Evolutionary conservation across 176 grass and related monocot genomes (phyloP).

Genomic region (Oryza nivara): DNA sequence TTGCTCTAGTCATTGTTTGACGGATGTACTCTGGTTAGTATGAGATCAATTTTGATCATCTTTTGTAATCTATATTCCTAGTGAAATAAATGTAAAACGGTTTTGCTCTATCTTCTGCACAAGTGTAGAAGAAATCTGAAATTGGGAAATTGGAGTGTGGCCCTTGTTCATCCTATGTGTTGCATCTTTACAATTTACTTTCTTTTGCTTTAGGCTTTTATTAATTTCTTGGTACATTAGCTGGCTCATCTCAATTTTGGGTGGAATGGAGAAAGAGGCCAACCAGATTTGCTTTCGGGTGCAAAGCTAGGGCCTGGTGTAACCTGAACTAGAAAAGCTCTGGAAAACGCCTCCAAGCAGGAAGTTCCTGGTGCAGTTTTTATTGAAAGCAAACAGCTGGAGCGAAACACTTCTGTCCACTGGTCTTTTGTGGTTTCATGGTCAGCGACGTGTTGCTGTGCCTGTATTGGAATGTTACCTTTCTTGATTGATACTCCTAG

Average conservation of each 20-base stretch:
- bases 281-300: neutral
- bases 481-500: neutral
- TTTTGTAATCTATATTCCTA: conserved; percentile 32
- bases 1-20: conserved; percentile 2
- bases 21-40: conserved; percentile 17
- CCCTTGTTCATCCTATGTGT: neutral
- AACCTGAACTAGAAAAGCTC: neutral
- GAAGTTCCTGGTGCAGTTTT: neutral
- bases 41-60: conserved; percentile 34
- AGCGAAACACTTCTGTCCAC: neutral
- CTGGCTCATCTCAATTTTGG: neutral
- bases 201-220: neutral
- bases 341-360: neutral
- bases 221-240: neutral
- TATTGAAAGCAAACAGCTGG: neutral
- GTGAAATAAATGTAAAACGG: conserved; percentile 13
- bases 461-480: neutral
- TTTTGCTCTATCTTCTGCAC: conserved; percentile 30
- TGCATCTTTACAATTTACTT: neutral
- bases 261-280: neutral
- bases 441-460: neutral
- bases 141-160: neutral
- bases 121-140: conserved; percentile 4
- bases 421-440: neutral
- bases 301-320: conserved; percentile 11